Evolutionary conservation across 1,284 basidiomycete species (phyloP).

Genomic region (Sporisorium sorghi): DNA sequence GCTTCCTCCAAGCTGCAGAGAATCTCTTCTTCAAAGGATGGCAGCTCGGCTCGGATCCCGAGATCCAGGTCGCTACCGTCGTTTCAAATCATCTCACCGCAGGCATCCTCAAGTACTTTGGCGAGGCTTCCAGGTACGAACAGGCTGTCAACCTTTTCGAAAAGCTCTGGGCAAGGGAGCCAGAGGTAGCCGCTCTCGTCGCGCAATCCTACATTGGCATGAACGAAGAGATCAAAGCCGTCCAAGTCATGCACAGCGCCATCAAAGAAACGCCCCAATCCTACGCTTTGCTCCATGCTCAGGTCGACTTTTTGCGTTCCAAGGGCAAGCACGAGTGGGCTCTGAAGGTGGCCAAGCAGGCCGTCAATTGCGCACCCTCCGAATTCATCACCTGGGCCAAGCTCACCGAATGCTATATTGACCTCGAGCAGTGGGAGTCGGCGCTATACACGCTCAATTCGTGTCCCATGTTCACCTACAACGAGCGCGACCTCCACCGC

Average conservation of each 20-base stretch:
- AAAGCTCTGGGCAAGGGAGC: slow-evolving; percentile 84
- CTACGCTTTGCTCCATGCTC: slow-evolving; percentile 91
- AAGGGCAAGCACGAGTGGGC: slow-evolving; percentile 84
- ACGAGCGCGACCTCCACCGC: slow-evolving; percentile 92
- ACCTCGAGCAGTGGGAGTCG: slow-evolving; percentile 83
- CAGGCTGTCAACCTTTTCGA: slow-evolving; percentile 95
- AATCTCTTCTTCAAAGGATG: slow-evolving; percentile 92
- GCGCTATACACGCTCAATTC: slow-evolving; percentile 95
- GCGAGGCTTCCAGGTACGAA: slow-evolving; percentile 85
- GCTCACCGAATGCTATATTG: slow-evolving; percentile 92
- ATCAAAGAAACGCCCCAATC: slow-evolving; percentile 88
- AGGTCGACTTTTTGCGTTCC: slow-evolving; percentile 89
- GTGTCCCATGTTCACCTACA: slow-evolving; percentile 99
- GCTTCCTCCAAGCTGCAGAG: slow-evolving; percentile 92
- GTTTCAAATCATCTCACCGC: slow-evolving; percentile 96
- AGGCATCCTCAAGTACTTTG: slow-evolving; percentile 96
- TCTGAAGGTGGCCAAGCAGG: slow-evolving; percentile 86
- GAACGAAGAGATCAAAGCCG: slow-evolving; percentile 97
- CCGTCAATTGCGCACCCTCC: slow-evolving; percentile 95
- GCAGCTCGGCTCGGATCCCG: slow-evolving; percentile 97
- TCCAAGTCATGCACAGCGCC: slow-evolving; percentile 89
- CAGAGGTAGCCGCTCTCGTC: slow-evolving; percentile 88
- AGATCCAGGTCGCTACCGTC: slow-evolving; percentile 97
- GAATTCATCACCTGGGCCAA: slow-evolving; percentile 99
- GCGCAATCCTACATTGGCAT: slow-evolving; percentile 94